These are phyloP conservation scores for Coemansia sp. DNA, from an alignment of 371 early-diverging fungal genomes.

Conservation along the genomic window DNA sequence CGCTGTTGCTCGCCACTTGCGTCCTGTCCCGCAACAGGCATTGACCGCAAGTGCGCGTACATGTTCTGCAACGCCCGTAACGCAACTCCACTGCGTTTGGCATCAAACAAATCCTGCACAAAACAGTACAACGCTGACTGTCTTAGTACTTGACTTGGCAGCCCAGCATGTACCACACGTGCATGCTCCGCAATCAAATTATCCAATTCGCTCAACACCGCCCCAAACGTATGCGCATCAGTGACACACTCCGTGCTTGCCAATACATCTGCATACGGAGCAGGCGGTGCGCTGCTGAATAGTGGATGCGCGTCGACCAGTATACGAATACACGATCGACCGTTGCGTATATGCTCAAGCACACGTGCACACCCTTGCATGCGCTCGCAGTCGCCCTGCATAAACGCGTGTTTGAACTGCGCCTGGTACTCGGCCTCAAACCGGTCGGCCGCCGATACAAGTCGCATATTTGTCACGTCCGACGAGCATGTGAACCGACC, in stretches of 20 bases:
- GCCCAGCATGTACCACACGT: constrained; percentile 13
- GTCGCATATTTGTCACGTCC: constrained; percentile 16
- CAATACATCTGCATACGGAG: neutral
- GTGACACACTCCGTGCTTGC: neutral
- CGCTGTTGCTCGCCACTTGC: neutral
- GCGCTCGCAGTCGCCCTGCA: constrained; percentile 8
- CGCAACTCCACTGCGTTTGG: constrained; percentile 8
- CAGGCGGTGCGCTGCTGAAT: constrained; percentile 12
- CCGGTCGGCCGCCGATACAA: constrained; percentile 21
- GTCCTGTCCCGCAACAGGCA: constrained; percentile 11
- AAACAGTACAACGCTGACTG: constrained; percentile 21
- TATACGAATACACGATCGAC: constrained; percentile 35
- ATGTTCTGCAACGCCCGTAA: constrained; percentile 24
- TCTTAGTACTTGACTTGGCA: constrained; percentile 22
- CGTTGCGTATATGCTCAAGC: constrained; percentile 34
- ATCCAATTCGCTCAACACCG: constrained; percentile 27
- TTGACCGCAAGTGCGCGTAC: constrained; percentile 26
- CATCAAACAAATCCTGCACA: constrained; percentile 23
- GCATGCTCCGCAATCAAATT: constrained; percentile 24
- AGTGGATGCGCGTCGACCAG: constrained; percentile 42
- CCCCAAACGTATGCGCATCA: constrained; percentile 27
- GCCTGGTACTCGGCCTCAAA: constrained; percentile 25
- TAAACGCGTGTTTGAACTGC: constrained; percentile 21
- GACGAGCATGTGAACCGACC: constrained; percentile 22
- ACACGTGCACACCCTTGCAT: constrained; percentile 26